Evolutionary conservation across 805 yeast species (phyloP).

Genomic region (Yamadazyma ubonensis): DNA sequence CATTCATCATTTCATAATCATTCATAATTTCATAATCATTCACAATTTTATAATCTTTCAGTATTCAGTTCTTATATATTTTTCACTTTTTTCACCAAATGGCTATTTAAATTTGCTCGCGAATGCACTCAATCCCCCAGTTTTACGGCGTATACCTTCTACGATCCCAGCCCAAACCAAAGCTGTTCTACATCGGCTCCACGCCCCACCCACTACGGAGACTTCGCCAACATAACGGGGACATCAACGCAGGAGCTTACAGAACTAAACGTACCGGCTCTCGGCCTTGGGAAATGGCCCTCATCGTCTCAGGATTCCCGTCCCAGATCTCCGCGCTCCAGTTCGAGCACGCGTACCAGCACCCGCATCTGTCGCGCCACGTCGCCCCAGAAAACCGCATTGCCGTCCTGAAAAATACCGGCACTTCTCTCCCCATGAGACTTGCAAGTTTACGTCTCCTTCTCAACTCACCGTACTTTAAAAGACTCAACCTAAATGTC

Average conservation of each 20-base stretch:
- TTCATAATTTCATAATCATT: no score
- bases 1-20: no score
- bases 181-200: constrained; percentile 74
- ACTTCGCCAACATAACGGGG: constrained; percentile 79
- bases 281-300: constrained; percentile 73
- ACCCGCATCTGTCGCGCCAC: constrained; percentile 63
- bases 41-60: no score
- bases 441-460: constrained; percentile 49
- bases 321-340: constrained; percentile 65
- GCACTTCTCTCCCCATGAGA: constrained; percentile 28
- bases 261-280: constrained; percentile 55
- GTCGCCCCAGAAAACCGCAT: constrained; percentile 26
- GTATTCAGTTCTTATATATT: no score
- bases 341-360: constrained; percentile 87
- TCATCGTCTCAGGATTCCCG: constrained; percentile 70
- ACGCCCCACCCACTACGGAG: constrained; percentile 72
- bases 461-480: constrained; percentile 43
- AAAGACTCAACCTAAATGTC: constrained; percentile 44
- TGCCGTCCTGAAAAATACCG: background rate
- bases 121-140: background rate
- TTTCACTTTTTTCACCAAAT: no score
- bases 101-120: no score
- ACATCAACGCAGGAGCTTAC: constrained; percentile 57
- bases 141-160: constrained; percentile 74
- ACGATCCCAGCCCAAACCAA: constrained; percentile 55